Evolutionary conservation across 176 grass and related monocot species (phyloP), one percentile per base, ranked within the genome.

Genomic region (Phoenix dactylifera): DNA sequence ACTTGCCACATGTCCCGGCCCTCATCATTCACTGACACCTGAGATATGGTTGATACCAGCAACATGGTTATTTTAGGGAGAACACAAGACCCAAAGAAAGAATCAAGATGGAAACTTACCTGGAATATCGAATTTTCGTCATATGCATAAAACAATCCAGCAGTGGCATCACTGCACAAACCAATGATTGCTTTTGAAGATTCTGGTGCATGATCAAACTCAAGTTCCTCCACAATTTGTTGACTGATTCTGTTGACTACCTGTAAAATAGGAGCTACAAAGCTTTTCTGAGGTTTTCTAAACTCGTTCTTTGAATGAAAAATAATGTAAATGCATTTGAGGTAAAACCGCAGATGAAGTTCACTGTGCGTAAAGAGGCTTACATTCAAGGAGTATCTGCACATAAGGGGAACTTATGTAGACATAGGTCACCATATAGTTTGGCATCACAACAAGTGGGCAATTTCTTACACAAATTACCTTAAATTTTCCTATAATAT

Each of bases 181-280:
- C 81, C 92, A 69, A 97, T 85, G 15, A 85, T 91, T 72, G 75
- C 83, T 83, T 87, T 97, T 56, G 92, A 85, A 55, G 70, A 77
- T 73, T 97, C 84, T 60, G 69, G 50, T 54, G 67, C 54, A 76
- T 79, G 61, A 83, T 97, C 87, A 67, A 97, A 81, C 77, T 69
- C 73, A 74, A 88, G 75, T 72, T 97, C 92, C 66, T 97, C 84
- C 22, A 91, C 81, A 17, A 85, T 74, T 79, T 67, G 70, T 79
- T 97, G 87, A 53, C 87, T 97, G 54, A 91, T 97, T 88, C 87
- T 91, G 78, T 97, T 97, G 28, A 97, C 78, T 60, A 97, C 87
- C 92, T 97, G 83, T 30, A 51, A 74, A 23, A 57, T 6, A 55
- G 19, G 19, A n/a, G 9, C 1, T 44, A 14, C 35, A 44, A 44